Conservation (phyloP, 2,329 filamentous ascomycete species). For the Clonostachys byssicola region DNA sequence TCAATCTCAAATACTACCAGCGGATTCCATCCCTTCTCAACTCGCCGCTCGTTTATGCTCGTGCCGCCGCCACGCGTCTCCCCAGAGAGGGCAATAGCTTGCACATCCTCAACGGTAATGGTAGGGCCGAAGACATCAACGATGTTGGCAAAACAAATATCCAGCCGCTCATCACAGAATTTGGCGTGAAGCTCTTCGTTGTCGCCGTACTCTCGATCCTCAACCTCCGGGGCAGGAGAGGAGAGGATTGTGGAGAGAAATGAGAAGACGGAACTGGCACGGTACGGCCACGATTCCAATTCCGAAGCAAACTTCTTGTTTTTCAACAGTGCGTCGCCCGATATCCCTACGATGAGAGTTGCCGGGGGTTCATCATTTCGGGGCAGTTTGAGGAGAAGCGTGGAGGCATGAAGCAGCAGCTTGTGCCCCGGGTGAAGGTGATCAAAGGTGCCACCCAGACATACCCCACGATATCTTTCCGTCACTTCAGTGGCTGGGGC, state of each 20-base stretch:
- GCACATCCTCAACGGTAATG: conserved; percentile 73
- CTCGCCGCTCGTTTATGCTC: conserved; percentile 80
- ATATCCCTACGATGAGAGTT: conserved; percentile 78
- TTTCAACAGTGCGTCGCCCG: conserved; percentile 77
- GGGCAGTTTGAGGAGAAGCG: conserved; percentile 61
- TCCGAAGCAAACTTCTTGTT: conserved; percentile 86
- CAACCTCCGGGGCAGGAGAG: background rate
- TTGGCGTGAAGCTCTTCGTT: conserved; percentile 31
- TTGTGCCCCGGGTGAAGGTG: conserved; percentile 95
- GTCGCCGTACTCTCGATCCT: background rate
- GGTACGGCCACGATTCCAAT: conserved; percentile 74
- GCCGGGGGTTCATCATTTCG: background rate
- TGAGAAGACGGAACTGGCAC: conserved; percentile 63
- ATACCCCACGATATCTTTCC: conserved; percentile 42
- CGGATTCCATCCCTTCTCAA: conserved; percentile 68
- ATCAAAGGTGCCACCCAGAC: conserved; percentile 92
- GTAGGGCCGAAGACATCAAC: conserved; percentile 89
- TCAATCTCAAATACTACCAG: conserved; percentile 86
- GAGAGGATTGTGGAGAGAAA: conserved; percentile 59
- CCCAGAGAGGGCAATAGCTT: conserved; percentile 78
- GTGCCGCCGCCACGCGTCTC: conserved; percentile 83
- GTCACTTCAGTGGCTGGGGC: background rate
- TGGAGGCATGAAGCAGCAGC: conserved; percentile 84
- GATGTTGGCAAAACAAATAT: conserved; percentile 78
- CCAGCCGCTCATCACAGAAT: conserved; percentile 56